Percentiles rank a stretch among this genome's conserved stretches.
Conservation (phyloP, 2,329 filamentous ascomycete species). For the Fusarium sp. region DNA sequence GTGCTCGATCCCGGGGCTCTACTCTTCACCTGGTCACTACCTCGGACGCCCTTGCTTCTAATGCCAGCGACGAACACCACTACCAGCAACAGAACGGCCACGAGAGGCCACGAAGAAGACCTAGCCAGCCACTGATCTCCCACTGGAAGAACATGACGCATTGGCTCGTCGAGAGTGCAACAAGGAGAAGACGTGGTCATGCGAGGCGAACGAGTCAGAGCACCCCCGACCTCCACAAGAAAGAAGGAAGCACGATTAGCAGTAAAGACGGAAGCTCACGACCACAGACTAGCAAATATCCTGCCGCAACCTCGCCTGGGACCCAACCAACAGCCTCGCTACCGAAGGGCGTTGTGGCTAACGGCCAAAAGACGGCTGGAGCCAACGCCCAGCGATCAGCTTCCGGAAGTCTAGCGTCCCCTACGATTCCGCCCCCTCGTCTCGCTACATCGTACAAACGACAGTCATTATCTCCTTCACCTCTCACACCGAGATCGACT, state of each 20-base stretch:
- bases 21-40: conserved; percentile 87
- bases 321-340: conserved; percentile 58
- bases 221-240: conserved; percentile 68
- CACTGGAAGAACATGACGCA: conserved; percentile 75
- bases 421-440: conserved; percentile 49
- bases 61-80: conserved; percentile 47
- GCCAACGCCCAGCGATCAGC: conserved; percentile 39
- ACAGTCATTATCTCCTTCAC: conserved; percentile 86
- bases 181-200: conserved; percentile 62
- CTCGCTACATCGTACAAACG: conserved; percentile 68
- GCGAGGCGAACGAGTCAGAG: conserved; percentile 67
- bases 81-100: conserved; percentile 49
- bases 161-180: conserved; percentile 71
- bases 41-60: conserved; percentile 61
- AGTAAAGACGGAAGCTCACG: conserved; percentile 67
- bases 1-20: conserved; percentile 81
- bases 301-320: conserved; percentile 55
- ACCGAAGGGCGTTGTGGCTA: conserved; percentile 65
- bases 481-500: conserved; percentile 87
- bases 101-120: conserved; percentile 67
- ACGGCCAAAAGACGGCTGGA: conserved; percentile 58
- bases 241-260: conserved; percentile 60
- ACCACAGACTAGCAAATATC: conserved; percentile 71
- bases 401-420: conserved; percentile 46
- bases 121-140: conserved; percentile 69